These are phyloP conservation scores for Lodderomyces parapsilosis DNA, from an alignment of 1,139 yeast species.

Conservation along the genomic window DNA sequence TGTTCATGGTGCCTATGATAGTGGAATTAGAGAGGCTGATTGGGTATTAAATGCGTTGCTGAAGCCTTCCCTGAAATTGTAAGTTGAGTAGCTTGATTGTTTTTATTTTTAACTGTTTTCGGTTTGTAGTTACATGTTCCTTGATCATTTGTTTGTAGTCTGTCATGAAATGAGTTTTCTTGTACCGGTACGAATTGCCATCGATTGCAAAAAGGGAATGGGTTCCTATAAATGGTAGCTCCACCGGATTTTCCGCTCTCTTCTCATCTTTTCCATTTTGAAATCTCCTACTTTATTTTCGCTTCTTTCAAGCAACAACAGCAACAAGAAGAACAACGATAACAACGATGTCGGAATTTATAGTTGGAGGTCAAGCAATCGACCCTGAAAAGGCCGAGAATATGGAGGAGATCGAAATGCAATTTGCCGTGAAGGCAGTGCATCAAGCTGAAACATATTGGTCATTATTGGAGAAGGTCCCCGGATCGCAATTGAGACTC, in stretches of 20 bases:
- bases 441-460: slow-evolving; percentile 95
- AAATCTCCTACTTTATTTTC: neutral
- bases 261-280: slow-evolving; percentile 3
- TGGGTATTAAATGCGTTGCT: slow-evolving; percentile 29
- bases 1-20: slow-evolving; percentile 74
- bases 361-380: neutral
- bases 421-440: slow-evolving; percentile 97
- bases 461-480: slow-evolving; percentile 69
- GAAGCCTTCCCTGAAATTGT: too few species aligned
- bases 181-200: too few species aligned
- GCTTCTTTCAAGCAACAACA: neutral
- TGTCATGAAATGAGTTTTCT: too few species aligned
- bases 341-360: neutral
- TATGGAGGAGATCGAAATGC: slow-evolving; percentile 79
- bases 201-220: neutral
- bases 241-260: neutral
- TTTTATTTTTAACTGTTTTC: too few species aligned
- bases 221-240: neutral
- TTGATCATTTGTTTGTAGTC: too few species aligned
- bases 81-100: neutral
- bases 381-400: slow-evolving; percentile 58
- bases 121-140: too few species aligned
- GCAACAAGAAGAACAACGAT: neutral
- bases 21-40: slow-evolving; percentile 71
- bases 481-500: slow-evolving; percentile 75